Evolutionary conservation across 2,329 filamentous ascomycete genomes (phyloP).

Genomic region (Microdochium bolleyi): DNA sequence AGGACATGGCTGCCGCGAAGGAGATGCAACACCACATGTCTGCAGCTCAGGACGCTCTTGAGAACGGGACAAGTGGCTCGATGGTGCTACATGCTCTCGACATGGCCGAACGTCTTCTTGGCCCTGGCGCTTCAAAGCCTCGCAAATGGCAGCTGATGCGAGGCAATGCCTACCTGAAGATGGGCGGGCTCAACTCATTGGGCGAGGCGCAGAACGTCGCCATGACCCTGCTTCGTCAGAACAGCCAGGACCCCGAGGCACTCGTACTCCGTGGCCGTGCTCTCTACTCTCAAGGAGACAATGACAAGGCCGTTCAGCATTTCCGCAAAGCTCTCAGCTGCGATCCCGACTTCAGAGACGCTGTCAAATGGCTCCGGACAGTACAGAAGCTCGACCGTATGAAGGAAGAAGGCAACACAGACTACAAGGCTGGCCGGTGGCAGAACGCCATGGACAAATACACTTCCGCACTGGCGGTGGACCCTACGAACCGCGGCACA

Average conservation of each 20-base stretch:
- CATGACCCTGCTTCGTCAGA: conserved; percentile 76
- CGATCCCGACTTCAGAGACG: conserved; percentile 85
- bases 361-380: conserved; percentile 79
- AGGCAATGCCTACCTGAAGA: conserved; percentile 85
- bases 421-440: conserved; percentile 81
- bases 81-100: conserved; percentile 91
- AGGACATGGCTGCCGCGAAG: conserved; percentile 76
- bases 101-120: conserved; percentile 77
- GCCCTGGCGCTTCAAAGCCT: conserved; percentile 66
- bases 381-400: conserved; percentile 88
- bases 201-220: conserved; percentile 90
- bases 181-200: conserved; percentile 81
- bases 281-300: conserved; percentile 86
- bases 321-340: conserved; percentile 84
- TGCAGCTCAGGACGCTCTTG: conserved; percentile 70
- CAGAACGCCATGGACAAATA: conserved; percentile 80
- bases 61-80: conserved; percentile 70
- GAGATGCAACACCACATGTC: conserved; percentile 78
- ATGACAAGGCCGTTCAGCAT: conserved; percentile 87
- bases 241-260: conserved; percentile 89
- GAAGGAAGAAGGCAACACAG: conserved; percentile 86
- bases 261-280: conserved; percentile 82
- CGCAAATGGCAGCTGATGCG: conserved; percentile 92
- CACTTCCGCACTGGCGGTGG: conserved; percentile 72
- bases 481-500: conserved; percentile 81